Conservation (phyloP, 2,329 filamentous ascomycete genomes). For the Cryoendolithus antarcticus region DNA sequence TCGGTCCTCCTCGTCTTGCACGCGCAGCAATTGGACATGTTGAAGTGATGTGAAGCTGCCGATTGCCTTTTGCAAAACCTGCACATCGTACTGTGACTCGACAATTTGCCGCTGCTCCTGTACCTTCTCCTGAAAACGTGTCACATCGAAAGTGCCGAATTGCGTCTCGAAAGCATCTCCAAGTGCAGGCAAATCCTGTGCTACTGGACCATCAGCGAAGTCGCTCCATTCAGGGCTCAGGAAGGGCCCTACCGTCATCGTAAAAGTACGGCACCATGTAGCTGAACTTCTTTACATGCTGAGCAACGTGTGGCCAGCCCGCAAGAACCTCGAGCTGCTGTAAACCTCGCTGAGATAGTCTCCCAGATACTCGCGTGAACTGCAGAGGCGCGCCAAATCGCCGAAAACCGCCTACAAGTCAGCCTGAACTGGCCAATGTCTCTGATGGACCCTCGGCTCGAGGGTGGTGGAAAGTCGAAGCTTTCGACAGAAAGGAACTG, state of each 20-base stretch:
- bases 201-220: too few species aligned
- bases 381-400: slow-evolving; percentile 39
- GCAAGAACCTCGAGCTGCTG: slow-evolving; percentile 38
- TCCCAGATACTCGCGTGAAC: slow-evolving; percentile 39
- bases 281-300: slow-evolving; percentile 46
- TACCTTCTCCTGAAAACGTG: slow-evolving; percentile 28
- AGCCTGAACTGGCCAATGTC: slow-evolving; percentile 36
- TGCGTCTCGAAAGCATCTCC: slow-evolving; percentile 15
- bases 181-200: slow-evolving; percentile 8
- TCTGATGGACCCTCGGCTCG: slow-evolving; percentile 29
- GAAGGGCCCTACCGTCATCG: slow-evolving; percentile 32
- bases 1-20: slow-evolving; percentile 48
- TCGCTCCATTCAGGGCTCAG: not conserved
- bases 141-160: slow-evolving; percentile 23
- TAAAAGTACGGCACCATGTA: slow-evolving; percentile 50
- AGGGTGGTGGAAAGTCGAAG: slow-evolving; percentile 33
- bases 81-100: slow-evolving; percentile 37
- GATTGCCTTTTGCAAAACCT: slow-evolving; percentile 42
- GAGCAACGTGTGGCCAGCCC: slow-evolving; percentile 36
- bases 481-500: slow-evolving; percentile 41
- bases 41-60: slow-evolving; percentile 48
- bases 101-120: slow-evolving; percentile 41
- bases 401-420: slow-evolving; percentile 38
- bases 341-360: slow-evolving; percentile 40
- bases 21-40: slow-evolving; percentile 51